Conservation (phyloP, 768 basidiomycete genomes). For the Psilocybe cyanescens region DNA sequence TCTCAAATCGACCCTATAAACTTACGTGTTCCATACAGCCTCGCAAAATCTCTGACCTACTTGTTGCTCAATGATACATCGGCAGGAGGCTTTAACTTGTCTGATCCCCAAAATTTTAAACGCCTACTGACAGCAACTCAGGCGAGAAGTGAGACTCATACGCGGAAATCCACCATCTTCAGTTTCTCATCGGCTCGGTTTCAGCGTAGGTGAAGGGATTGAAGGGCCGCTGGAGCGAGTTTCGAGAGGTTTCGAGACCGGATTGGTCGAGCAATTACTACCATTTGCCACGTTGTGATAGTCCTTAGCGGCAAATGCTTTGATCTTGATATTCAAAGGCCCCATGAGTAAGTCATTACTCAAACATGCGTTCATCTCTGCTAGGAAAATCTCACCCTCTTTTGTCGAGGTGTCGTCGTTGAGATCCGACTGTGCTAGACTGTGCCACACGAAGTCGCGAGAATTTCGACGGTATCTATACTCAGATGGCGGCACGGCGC, state of each 20-base stretch:
- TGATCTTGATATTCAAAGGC: conserved; percentile 4
- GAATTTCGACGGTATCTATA: neutral
- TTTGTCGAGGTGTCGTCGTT: conserved; percentile 4
- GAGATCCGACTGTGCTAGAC: conserved; percentile 5
- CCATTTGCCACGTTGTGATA: conserved; percentile 8
- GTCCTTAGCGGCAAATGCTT: conserved; percentile 3
- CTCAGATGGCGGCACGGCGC: neutral
- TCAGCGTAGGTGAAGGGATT: neutral
- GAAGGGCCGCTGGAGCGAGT: neutral
- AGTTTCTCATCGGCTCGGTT: neutral
- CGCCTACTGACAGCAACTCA: neutral
- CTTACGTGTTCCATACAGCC: too few species aligned
- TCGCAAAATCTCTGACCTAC: too few species aligned
- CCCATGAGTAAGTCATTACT: conserved; percentile 10
- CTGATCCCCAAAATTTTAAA: neutral
- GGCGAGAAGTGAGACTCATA: neutral
- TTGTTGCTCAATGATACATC: too few species aligned
- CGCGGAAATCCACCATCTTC: neutral
- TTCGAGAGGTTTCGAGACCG: neutral
- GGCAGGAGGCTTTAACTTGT: too few species aligned
- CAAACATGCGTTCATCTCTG: conserved; percentile 5
- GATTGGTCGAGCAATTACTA: neutral
- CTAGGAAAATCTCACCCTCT: neutral
- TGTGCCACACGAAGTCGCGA: neutral
- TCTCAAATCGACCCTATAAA: too few species aligned